phyloP scores from a whole-genome alignment of 75 land plant species.

The Cupressus sempervirens region DNA sequence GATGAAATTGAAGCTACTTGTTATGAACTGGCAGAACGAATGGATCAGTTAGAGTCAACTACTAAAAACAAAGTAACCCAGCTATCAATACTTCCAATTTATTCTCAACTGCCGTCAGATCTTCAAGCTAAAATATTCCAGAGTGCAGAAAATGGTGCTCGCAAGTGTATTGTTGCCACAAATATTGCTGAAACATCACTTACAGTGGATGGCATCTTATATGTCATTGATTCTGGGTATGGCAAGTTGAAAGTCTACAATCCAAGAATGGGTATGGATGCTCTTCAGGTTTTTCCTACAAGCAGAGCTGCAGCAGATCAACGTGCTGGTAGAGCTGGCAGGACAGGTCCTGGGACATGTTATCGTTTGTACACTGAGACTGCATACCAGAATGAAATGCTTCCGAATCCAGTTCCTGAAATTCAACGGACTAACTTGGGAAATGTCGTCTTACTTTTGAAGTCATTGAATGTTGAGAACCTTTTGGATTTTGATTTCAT shows the following conservation, averaged over 20 bases:
- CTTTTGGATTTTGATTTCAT: constrained; percentile 95
- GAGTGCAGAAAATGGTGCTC: constrained; percentile 92
- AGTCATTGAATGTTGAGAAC: constrained; percentile 88
- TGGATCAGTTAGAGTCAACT: constrained; percentile 72
- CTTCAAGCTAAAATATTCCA: constrained; percentile 97
- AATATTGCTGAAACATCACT: constrained; percentile 98
- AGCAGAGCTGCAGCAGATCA: constrained; percentile 98
- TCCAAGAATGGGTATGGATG: constrained; percentile 99
- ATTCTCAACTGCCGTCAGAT: constrained; percentile 97
- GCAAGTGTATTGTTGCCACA: constrained; percentile 97
- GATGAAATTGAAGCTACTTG: constrained; percentile 96
- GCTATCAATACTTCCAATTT: constrained; percentile 82
- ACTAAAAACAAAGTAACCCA: constrained; percentile 56
- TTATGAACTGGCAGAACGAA: constrained; percentile 81
- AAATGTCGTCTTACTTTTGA: constrained; percentile 85
- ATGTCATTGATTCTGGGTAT: constrained; percentile 96
- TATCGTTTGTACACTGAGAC: constrained; percentile 93
- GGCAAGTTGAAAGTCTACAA: constrained; percentile 97
- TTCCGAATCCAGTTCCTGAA: constrained; percentile 93
- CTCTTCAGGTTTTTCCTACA: constrained; percentile 96
- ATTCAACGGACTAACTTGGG: constrained; percentile 96
- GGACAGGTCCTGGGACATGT: constrained; percentile 98
- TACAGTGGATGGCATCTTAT: constrained; percentile 94
- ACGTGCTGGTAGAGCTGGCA: constrained; percentile 94
- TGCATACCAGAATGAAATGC: constrained; percentile 93